Conservation (phyloP, 2,329 filamentous ascomycete genomes). For the Talaromyces sp. region DNA sequence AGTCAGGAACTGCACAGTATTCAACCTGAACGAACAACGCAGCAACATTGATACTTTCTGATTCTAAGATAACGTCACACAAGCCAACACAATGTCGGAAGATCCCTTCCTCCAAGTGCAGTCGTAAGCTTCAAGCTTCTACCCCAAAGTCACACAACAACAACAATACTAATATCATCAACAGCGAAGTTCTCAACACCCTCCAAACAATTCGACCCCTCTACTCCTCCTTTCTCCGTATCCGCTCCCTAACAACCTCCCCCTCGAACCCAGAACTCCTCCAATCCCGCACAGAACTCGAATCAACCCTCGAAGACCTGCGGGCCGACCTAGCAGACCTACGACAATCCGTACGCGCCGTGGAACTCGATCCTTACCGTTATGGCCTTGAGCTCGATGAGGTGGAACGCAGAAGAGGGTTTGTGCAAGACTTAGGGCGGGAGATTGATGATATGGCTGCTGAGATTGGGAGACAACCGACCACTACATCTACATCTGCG, state of each 20-base stretch:
- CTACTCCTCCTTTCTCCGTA: slow-evolving; percentile 92
- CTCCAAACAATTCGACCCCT: slow-evolving; percentile 77
- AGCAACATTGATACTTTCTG: too few species aligned
- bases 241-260: slow-evolving; percentile 76
- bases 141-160: not conserved
- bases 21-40: not conserved
- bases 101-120: slow-evolving; percentile 51
- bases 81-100: slow-evolving; percentile 18
- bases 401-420: slow-evolving; percentile 70
- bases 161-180: slow-evolving; percentile 1
- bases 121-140: slow-evolving; percentile 32
- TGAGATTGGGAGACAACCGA: slow-evolving; percentile 61
- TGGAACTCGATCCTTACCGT: slow-evolving; percentile 80
- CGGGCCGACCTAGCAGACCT: slow-evolving; percentile 86
- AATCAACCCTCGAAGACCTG: slow-evolving; percentile 70
- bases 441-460: slow-evolving; percentile 88
- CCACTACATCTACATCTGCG: not conserved
- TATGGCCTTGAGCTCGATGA: slow-evolving; percentile 84
- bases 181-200: slow-evolving; percentile 81
- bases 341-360: slow-evolving; percentile 76
- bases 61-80: too few species aligned
- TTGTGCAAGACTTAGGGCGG: slow-evolving; percentile 83
- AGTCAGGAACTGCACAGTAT: not conserved
- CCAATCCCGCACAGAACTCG: slow-evolving; percentile 69
- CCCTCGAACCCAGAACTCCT: slow-evolving; percentile 66